Percentiles rank a stretch among this genome's conserved stretches.
phyloP scores from a whole-genome alignment of 208 protist genomes.

The Acanthamoeba healyi region DNA sequence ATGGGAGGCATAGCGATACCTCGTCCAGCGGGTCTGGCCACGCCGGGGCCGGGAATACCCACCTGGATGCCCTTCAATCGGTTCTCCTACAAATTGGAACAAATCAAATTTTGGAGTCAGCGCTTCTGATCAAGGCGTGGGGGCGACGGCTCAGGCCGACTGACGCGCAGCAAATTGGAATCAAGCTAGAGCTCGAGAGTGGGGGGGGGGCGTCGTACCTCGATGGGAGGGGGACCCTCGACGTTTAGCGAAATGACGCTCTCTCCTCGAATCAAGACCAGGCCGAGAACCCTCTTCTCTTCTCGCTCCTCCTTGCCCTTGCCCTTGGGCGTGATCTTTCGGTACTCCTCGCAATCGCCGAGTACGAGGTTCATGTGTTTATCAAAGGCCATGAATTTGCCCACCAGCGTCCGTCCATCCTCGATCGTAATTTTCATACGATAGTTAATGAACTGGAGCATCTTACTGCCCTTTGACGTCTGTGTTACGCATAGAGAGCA shows the following conservation, averaged over 20 bases:
- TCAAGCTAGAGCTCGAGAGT: neutral
- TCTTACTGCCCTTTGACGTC: slow-evolving; percentile 68
- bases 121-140: no score
- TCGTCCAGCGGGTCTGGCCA: slow-evolving; percentile 47
- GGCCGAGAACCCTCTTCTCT: slow-evolving; percentile 91
- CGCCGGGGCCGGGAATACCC: slow-evolving; percentile 58
- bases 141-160: no score
- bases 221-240: slow-evolving; percentile 91
- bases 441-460: slow-evolving; percentile 92
- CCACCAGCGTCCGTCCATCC: slow-evolving; percentile 92
- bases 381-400: slow-evolving; percentile 95
- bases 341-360: slow-evolving; percentile 93
- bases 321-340: slow-evolving; percentile 88
- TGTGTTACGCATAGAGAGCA: neutral
- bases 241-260: slow-evolving; percentile 91
- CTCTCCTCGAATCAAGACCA: slow-evolving; percentile 93
- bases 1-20: slow-evolving; percentile 69
- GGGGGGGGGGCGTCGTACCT: slow-evolving; percentile 59
- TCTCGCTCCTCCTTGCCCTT: slow-evolving; percentile 89
- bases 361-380: slow-evolving; percentile 96
- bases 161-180: neutral
- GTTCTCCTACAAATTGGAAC: neutral
- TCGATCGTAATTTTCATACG: slow-evolving; percentile 92
- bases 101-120: neutral
- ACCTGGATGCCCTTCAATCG: slow-evolving; percentile 61